Base-by-base conservation (phyloP, 768 basidiomycete genomes). In the Suillus sp. region DNA sequence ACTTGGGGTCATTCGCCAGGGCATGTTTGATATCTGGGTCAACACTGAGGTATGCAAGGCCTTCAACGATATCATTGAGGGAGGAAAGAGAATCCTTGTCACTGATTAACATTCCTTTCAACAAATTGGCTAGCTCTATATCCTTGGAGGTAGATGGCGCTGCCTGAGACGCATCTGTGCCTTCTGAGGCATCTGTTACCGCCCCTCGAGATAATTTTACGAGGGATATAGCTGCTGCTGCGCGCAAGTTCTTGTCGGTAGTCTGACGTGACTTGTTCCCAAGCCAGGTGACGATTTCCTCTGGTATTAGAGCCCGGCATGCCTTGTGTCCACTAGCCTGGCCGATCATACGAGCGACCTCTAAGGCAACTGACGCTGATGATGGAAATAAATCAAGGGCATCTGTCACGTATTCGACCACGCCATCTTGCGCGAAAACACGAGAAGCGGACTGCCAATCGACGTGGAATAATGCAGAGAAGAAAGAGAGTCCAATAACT, bases 391-490 rank as follows among this genome's bases (percentile, higher is more conserved):
- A 75, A 64, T 96, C 93, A 30, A 89, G 81, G 16, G 82, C 81
- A 69, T 95, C 92, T 70, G 86, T 80, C 59, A 94, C 75, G 51
- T 82, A 81, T 43, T 90, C 86, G 37, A 88, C 68, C 18, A 89
- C 72, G 4, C 86, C 88, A 64, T 92, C 88, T 57, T 81, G 79
- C 42, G 78, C 74, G 62, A 95, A 86, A 60, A 96, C 85, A 27
- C 80, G 68, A 11, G 87, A 79, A 11, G 91, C 93, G 1, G 86
- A 78, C 59, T 82, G 77, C 75, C 86, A 83, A 67, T 93, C 92
- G n/a, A 94, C 86, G 71, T 94, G 92, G 70, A 94, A 93, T 22
- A 96, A 78, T 0, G 91, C 92, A n/a, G 83, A 79, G 56, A 95
- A 79, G 72, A 93, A 89, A 1, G 86, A 82, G 43, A 90, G 75